These are phyloP conservation scores for Globisporangium recalcitrans DNA, from an alignment of 352 stramenopile genomes.

Conservation along the genomic window DNA sequence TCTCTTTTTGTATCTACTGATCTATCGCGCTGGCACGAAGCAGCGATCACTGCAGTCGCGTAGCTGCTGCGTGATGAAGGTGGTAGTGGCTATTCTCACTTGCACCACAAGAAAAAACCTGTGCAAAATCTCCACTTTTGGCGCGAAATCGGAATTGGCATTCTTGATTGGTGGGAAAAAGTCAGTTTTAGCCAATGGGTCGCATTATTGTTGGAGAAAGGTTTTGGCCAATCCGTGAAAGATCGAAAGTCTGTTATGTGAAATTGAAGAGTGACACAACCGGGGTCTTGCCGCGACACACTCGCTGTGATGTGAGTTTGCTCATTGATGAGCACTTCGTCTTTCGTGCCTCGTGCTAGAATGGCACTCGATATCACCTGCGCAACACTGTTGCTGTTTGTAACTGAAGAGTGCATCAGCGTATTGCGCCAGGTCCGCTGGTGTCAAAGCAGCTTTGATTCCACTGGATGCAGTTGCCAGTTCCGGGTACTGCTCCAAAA, in stretches of 20 bases:
- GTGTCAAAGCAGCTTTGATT: neutral
- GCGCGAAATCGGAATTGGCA: conserved; percentile 2
- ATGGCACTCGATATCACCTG: too few relatives aligned
- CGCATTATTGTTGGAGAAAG: neutral
- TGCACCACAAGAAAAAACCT: neutral
- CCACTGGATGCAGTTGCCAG: too few relatives aligned
- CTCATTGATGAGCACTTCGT: too few relatives aligned
- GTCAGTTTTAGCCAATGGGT: neutral
- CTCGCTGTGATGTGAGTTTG: too few relatives aligned
- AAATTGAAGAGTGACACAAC: neutral
- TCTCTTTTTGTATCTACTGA: neutral
- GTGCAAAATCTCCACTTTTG: conserved; percentile 3
- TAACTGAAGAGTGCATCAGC: too few relatives aligned
- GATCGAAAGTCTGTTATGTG: neutral
- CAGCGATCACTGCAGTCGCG: neutral
- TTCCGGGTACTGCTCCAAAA: neutral
- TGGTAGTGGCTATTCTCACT: neutral
- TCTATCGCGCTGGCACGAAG: neutral
- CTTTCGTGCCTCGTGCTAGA: too few relatives aligned
- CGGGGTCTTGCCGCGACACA: neutral
- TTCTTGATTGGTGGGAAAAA: too few relatives aligned
- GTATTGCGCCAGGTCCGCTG: neutral
- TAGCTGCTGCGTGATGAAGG: neutral
- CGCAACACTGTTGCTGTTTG: too few relatives aligned
- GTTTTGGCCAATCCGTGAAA: neutral